Conservation (phyloP, 192 early-diverging fungal species). For the Coemansia sp. region DNA sequence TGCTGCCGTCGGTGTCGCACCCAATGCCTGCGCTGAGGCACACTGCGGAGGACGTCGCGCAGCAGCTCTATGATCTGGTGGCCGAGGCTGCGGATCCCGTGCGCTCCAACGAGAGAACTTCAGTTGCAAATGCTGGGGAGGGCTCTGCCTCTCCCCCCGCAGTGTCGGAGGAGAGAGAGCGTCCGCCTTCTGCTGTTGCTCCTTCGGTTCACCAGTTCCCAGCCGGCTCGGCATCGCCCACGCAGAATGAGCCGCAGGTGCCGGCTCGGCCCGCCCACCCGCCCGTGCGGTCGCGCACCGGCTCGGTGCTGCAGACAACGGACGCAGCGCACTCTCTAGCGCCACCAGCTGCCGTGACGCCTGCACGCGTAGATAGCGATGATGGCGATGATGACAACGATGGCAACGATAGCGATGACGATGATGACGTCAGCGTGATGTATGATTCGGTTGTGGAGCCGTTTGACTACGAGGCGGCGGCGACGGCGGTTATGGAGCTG, state of each 20-base stretch:
- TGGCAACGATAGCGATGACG: not conserved
- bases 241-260: no score
- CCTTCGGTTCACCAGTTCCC: no score
- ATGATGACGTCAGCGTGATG: not conserved
- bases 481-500: conserved; percentile 71
- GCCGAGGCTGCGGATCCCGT: not conserved
- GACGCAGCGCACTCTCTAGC: no score
- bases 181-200: no score
- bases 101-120: not conserved
- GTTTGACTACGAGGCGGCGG: conserved; percentile 84
- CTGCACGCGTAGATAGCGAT: not conserved
- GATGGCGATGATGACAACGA: not conserved
- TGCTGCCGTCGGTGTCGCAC: conserved; percentile 87
- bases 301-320: conserved; percentile 20
- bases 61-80: conserved; percentile 4
- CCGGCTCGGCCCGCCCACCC: no score
- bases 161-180: not conserved
- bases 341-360: no score
- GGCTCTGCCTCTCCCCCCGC: not conserved
- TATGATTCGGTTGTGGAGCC: conserved; percentile 46
- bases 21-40: conserved; percentile 62
- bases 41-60: conserved; percentile 82
- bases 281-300: conserved; percentile 20
- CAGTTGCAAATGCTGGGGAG: no score
- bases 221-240: no score